Evolutionary conservation across 352 stramenopile genomes (phyloP).

Genomic region (Globisporangium spinosum): DNA sequence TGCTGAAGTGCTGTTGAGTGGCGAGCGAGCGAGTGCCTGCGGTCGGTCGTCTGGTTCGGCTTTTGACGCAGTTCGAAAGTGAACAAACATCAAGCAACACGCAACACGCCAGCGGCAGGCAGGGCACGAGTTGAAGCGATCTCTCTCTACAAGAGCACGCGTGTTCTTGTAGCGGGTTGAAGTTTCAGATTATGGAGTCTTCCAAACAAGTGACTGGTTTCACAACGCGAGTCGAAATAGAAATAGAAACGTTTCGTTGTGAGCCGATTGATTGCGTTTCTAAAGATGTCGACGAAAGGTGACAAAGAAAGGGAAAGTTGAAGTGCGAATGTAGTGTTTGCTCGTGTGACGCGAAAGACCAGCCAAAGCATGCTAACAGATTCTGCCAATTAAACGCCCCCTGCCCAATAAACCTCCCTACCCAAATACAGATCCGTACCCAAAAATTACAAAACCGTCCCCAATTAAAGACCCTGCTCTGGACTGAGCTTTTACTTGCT

Average conservation of each 20-base stretch:
- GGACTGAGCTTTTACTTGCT: no score
- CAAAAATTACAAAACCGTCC: no score
- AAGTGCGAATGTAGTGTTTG: not conserved
- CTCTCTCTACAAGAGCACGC: conserved; percentile 10
- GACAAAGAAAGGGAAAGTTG: not conserved
- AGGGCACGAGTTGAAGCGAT: conserved; percentile 8
- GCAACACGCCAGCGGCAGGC: not conserved
- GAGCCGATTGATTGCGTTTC: not conserved
- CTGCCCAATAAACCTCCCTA: no score
- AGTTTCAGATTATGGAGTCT: conserved; percentile 3
- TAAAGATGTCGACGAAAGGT: conserved; percentile 9
- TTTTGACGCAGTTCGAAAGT: not conserved
- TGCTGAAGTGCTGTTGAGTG: no score
- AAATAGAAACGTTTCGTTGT: not conserved
- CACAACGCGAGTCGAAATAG: not conserved
- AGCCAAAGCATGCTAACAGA: no score
- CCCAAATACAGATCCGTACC: no score
- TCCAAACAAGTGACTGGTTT: conserved; percentile 1
- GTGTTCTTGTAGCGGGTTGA: conserved; percentile 21
- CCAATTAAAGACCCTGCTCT: no score
- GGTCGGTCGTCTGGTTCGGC: not conserved
- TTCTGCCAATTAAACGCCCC: no score
- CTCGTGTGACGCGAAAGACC: no score
- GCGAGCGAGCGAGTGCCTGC: not conserved
- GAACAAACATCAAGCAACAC: no score